These are phyloP conservation scores for Whalleya microplaca DNA, from an alignment of 2,329 filamentous ascomycete species.

Conservation along the genomic window DNA sequence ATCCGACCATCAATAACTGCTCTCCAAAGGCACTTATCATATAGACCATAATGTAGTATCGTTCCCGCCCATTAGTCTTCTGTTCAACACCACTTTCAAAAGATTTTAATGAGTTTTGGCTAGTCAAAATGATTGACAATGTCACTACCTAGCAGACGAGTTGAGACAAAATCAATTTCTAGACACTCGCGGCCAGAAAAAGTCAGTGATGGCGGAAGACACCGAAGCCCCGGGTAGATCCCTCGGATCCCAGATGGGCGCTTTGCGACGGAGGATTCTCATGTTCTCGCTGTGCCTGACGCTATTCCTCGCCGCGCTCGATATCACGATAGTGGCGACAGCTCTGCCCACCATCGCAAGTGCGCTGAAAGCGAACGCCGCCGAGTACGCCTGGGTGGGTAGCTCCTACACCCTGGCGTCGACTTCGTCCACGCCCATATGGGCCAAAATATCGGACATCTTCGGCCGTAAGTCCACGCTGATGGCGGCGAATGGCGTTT, in stretches of 20 bases:
- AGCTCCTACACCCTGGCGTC: slow-evolving; percentile 65
- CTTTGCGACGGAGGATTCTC: slow-evolving; percentile 3
- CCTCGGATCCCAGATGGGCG: background rate
- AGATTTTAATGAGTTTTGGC: no score
- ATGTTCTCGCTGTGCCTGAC: slow-evolving; percentile 9
- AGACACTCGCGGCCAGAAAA: background rate
- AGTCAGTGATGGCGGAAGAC: background rate
- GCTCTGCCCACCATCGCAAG: slow-evolving; percentile 52
- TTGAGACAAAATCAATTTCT: no score
- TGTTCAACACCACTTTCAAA: no score
- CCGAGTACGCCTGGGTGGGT: slow-evolving; percentile 69
- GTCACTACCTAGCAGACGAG: background rate
- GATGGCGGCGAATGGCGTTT: slow-evolving; percentile 39
- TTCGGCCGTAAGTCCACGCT: slow-evolving; percentile 46
- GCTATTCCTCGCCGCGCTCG: slow-evolving; percentile 8
- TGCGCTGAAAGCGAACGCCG: slow-evolving; percentile 53
- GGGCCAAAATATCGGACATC: slow-evolving; percentile 54
- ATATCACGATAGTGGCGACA: slow-evolving; percentile 49
- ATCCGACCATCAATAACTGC: no score
- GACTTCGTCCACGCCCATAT: slow-evolving; percentile 60
- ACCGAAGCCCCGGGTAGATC: background rate
- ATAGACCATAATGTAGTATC: no score
- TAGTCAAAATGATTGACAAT: background rate
- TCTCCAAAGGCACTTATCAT: no score
- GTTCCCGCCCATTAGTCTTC: no score